Evolutionary conservation across 345 rosid genomes (phyloP).

Genomic region (Physaria fendleri): DNA sequence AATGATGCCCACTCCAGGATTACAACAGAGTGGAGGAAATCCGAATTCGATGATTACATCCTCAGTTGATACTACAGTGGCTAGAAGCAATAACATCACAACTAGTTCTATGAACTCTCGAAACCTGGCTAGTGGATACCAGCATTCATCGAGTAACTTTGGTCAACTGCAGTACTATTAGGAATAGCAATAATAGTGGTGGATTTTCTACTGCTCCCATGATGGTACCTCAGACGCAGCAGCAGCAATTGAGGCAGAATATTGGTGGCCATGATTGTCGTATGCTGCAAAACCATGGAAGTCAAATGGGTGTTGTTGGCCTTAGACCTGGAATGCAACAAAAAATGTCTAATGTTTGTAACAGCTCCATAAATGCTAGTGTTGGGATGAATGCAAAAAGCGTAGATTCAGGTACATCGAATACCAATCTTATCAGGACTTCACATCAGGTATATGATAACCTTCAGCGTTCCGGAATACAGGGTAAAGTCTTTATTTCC

Average conservation of each 20-base stretch:
- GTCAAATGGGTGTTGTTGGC: slow-evolving; percentile 67
- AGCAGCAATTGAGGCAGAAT: slow-evolving; percentile 51
- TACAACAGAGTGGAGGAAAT: no score
- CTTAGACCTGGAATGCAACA: no score
- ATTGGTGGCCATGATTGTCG: slow-evolving; percentile 67
- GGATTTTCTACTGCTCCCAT: slow-evolving; percentile 65
- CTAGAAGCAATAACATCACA: slow-evolving; percentile 45
- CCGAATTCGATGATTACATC: no score
- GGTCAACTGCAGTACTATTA: slow-evolving; percentile 38
- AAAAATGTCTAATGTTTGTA: no score
- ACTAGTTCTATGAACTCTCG: slow-evolving; percentile 44
- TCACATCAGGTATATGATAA: no score
- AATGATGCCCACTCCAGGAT: no score
- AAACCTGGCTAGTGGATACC: no score
- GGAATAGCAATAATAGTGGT: slow-evolving; percentile 41
- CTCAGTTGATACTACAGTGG: slow-evolving; percentile 59
- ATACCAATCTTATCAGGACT: slow-evolving; percentile 51
- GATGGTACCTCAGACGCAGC: slow-evolving; percentile 46
- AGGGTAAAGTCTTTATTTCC: background rate
- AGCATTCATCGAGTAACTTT: no score
- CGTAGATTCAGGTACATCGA: slow-evolving; percentile 30
- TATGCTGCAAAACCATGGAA: slow-evolving; percentile 64
- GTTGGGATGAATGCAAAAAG: no score
- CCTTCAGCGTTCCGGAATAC: no score
- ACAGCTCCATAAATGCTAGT: no score